Evolutionary conservation across 139 green algal species (phyloP), one percentile per base, ranked within the genome.

Genomic region (Coelastrella sp.): DNA sequence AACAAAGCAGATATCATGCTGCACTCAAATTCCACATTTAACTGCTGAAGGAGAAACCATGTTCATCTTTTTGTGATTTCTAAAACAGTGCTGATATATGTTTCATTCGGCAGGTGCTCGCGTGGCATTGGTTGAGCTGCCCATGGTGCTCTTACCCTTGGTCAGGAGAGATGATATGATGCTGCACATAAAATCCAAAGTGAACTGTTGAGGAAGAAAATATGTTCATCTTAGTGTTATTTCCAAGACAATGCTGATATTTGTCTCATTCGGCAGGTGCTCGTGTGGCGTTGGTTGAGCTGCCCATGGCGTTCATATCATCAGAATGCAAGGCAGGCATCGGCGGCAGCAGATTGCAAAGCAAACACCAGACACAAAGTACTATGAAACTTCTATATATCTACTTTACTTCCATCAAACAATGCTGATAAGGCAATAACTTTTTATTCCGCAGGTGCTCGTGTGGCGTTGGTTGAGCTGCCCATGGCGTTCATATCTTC

Each of bases 71-170:
- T 47, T 47, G 32, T 47, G 32, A 47, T 47, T 47, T 47, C 32
- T 47, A 47, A 1, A 47, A 47, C 32, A 47, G 32, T 47, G 32
- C 32, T 47, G 32, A 47, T 71, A 71, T 22, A 2, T 77, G 32
- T 47, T 47, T 47, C 6, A 32, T 23, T 8, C 5, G 0, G 20
- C 92, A 96, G 95, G 96, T 65, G 97, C 96, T 16, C 96, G 96
- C 68, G 96, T 98, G 2, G 97, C 91, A 5, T 75, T 98, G n/a
- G 95, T 92, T 74, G 97, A 99, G 91, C 92, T 99, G 92, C 97
- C 97, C 0, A 97, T 95, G 83, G 92, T 59, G 54, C 92, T 94
- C 77, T 90, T 97, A 3, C 92, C 96, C n/a, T n/a, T n/a, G n/a
- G n/a, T n/a, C n/a, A n/a, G n/a, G n/a, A n/a, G n/a, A n/a, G n/a